phyloP scores from a whole-genome alignment of 1,139 yeast genomes.

The Kodamaea fungicola region DNA sequence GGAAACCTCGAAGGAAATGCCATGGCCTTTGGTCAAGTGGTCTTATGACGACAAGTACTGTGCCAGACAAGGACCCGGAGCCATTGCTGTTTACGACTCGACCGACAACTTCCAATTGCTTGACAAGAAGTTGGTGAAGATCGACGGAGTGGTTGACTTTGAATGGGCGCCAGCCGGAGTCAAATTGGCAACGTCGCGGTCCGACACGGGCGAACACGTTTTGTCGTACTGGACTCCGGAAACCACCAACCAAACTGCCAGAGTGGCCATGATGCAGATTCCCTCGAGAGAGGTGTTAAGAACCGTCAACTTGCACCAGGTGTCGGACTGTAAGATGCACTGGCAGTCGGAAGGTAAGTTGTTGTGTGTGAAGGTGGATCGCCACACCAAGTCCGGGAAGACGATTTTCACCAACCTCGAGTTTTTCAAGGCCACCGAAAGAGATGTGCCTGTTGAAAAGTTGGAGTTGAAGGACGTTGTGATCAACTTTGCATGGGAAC shows the following conservation, averaged over 20 bases:
- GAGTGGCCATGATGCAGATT: conserved; percentile 87
- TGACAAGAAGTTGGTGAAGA: conserved; percentile 81
- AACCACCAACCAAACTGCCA: conserved; percentile 85
- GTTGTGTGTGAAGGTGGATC: conserved; percentile 92
- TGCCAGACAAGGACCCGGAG: conserved; percentile 94
- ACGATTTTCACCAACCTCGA: conserved; percentile 89
- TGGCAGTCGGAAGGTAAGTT: conserved; percentile 91
- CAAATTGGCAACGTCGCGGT: conserved; percentile 54
- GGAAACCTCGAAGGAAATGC: conserved; percentile 68
- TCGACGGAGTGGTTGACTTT: conserved; percentile 85
- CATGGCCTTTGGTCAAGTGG: conserved; percentile 99
- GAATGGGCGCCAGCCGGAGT: conserved; percentile 94
- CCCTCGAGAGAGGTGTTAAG: conserved; percentile 82
- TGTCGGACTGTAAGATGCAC: conserved; percentile 83
- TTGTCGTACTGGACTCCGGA: conserved; percentile 98
- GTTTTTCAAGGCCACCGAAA: conserved; percentile 82
- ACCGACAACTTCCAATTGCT: conserved; percentile 61
- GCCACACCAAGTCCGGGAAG: conserved; percentile 94
- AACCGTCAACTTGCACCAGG: conserved; percentile 93
- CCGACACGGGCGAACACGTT: conserved; percentile 57
- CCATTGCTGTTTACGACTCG: conserved; percentile 80
- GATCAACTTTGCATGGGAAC: conserved; percentile 93
- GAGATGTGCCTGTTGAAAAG: conserved; percentile 92
- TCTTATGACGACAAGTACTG: conserved; percentile 89
- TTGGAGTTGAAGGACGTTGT: conserved; percentile 90